Percentiles rank a stretch among this genome's conserved stretches.
Conservation (phyloP, 2,329 filamentous ascomycete species). For the Neonectria faginata region DNA sequence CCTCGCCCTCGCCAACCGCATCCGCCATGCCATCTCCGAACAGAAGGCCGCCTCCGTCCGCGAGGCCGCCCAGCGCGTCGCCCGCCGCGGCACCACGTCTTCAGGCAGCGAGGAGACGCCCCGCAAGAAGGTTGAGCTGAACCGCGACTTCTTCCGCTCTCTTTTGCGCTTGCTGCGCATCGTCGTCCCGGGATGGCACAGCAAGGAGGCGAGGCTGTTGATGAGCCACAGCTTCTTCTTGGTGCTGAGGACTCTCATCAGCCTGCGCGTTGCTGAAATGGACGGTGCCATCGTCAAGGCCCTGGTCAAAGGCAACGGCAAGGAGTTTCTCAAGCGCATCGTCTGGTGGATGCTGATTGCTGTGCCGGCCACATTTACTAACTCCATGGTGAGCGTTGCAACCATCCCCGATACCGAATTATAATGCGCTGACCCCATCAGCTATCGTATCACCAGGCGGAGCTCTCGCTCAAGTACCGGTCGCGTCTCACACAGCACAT, state of each 20-base stretch:
- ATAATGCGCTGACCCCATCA: constrained; percentile 52
- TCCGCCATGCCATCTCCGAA: constrained; percentile 91
- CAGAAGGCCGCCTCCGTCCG: constrained; percentile 86
- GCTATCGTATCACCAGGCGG: constrained; percentile 97
- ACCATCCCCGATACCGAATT: background rate
- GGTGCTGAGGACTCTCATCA: constrained; percentile 89
- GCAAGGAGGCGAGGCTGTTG: constrained; percentile 86
- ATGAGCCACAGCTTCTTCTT: constrained; percentile 94
- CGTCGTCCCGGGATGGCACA: constrained; percentile 89
- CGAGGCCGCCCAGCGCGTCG: constrained; percentile 68
- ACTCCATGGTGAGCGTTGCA: constrained; percentile 83
- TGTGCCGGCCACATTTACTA: constrained; percentile 95
- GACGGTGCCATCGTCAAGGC: constrained; percentile 94
- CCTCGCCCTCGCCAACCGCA: constrained; percentile 83
- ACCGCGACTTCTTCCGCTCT: constrained; percentile 83
- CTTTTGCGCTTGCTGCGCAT: constrained; percentile 84
- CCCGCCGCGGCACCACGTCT: constrained; percentile 62
- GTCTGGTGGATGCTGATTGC: constrained; percentile 99
- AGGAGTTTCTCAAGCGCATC: constrained; percentile 87
- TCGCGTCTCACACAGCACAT: constrained; percentile 94
- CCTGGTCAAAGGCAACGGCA: constrained; percentile 89
- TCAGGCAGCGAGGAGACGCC: constrained; percentile 53
- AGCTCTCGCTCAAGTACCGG: constrained; percentile 91
- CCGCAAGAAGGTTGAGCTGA: constrained; percentile 89
- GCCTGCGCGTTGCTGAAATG: constrained; percentile 94